Percentiles rank a stretch among this genome's conserved stretches.
phyloP scores from a whole-genome alignment of 768 basidiomycete species.

The Auriscalpium microsporum region DNA sequence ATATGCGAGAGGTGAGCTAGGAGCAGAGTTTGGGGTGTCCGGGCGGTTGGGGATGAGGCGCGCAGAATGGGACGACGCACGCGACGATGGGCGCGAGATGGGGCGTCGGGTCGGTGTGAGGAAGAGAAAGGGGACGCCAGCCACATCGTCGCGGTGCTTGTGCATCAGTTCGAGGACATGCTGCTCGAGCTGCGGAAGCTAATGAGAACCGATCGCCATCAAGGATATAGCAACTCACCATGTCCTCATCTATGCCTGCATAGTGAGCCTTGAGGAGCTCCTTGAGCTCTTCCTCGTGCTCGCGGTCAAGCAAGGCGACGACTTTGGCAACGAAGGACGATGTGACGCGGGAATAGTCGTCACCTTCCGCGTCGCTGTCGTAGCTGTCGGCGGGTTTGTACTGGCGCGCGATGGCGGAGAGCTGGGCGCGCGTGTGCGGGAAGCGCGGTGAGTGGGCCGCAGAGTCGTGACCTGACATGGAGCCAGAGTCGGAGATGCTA shows the following conservation, averaged over 20 bases:
- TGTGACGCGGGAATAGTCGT: conserved; percentile 45
- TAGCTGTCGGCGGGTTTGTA: conserved; percentile 52
- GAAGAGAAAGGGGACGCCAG: conserved; percentile 76
- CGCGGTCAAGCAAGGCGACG: conserved; percentile 62
- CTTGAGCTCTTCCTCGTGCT: conserved; percentile 86
- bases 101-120: conserved; percentile 74
- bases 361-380: conserved; percentile 49
- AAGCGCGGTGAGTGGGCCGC: conserved; percentile 34
- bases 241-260: conserved; percentile 51
- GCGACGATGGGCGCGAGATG: conserved; percentile 71
- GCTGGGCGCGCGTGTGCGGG: conserved; percentile 78
- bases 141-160: conserved; percentile 80
- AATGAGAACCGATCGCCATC: no score
- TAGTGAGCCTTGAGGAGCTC: conserved; percentile 59
- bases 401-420: conserved; percentile 64
- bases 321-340: conserved; percentile 62
- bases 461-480: conserved; percentile 6
- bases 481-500: conserved; percentile 12
- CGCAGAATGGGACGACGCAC: conserved; percentile 62
- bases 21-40: conserved; percentile 69
- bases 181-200: conserved; percentile 58
- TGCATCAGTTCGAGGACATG: conserved; percentile 94
- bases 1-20: conserved; percentile 66
- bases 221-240: conserved; percentile 34
- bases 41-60: conserved; percentile 56